Conservation (phyloP, 23 red algal species). For the Agarophyton chilense region DNA sequence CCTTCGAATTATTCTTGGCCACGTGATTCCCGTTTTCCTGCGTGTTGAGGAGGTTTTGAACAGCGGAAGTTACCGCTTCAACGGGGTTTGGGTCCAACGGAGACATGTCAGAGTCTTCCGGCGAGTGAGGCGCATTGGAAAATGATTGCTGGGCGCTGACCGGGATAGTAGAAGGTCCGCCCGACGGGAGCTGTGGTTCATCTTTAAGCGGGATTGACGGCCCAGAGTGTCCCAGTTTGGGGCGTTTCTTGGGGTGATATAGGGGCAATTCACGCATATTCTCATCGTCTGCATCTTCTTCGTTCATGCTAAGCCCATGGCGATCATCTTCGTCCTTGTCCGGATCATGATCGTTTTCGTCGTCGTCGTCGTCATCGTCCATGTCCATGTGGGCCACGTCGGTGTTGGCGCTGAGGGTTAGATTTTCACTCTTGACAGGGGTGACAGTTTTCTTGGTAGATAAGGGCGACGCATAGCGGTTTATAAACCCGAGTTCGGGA, state of each 20-base stretch:
- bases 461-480: neutral
- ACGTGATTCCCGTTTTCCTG: slow-evolving; percentile 18
- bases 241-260: slow-evolving; percentile 23
- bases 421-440: slow-evolving; percentile 23
- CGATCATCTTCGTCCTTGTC: slow-evolving; percentile 65
- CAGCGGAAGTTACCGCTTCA: neutral
- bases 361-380: slow-evolving; percentile 61
- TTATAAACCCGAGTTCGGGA: slow-evolving; percentile 41
- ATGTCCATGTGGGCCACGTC: slow-evolving; percentile 37
- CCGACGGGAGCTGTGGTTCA: neutral
- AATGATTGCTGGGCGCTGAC: neutral
- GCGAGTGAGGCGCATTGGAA: neutral
- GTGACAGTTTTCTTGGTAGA: slow-evolving; percentile 26
- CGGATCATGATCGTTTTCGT: slow-evolving; percentile 48
- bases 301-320: slow-evolving; percentile 7
- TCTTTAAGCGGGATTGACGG: neutral
- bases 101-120: slow-evolving; percentile 29
- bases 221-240: slow-evolving; percentile 35
- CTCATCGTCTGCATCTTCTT: slow-evolving; percentile 33
- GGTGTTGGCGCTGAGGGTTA: slow-evolving; percentile 1
- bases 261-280: neutral
- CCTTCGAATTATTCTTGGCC: neutral
- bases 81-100: neutral
- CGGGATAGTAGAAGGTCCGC: neutral
- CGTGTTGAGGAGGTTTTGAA: neutral